Conservation (phyloP, 495 filamentous ascomycete genomes). For the Podospora pseudopauciseta region DNA sequence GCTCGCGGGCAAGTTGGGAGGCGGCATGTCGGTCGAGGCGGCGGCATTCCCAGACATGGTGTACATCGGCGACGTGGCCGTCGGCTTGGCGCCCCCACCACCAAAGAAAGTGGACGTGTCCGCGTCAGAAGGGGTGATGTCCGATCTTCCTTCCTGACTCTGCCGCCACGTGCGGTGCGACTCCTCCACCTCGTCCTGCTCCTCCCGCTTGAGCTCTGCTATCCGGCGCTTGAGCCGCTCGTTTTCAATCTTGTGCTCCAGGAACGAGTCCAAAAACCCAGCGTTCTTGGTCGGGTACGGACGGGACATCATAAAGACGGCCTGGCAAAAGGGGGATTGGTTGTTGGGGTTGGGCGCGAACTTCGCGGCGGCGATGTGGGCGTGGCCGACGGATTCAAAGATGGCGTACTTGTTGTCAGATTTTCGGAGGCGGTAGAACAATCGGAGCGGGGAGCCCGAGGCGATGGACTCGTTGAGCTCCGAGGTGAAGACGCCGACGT, state of each 20-base stretch:
- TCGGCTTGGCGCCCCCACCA: not conserved
- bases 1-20: constrained; percentile 60
- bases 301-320: constrained; percentile 90
- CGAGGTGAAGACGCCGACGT: constrained; percentile 75
- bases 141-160: constrained; percentile 52
- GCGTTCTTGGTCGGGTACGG: constrained; percentile 89
- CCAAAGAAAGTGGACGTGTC: constrained; percentile 21
- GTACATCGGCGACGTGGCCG: not conserved
- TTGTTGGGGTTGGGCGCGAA: constrained; percentile 60
- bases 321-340: constrained; percentile 68
- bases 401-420: constrained; percentile 70
- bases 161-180: constrained; percentile 49
- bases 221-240: constrained; percentile 82
- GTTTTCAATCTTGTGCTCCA: constrained; percentile 98
- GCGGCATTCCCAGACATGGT: constrained; percentile 21
- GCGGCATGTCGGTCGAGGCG: constrained; percentile 53
- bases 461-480: constrained; percentile 92
- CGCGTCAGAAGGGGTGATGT: constrained; percentile 53
- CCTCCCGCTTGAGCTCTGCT: constrained; percentile 78
- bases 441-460: constrained; percentile 69
- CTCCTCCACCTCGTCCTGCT: constrained; percentile 68
- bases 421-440: constrained; percentile 87
- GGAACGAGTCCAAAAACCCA: constrained; percentile 80
- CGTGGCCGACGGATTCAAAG: constrained; percentile 87
- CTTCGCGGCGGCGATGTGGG: constrained; percentile 74